Conservation (phyloP, 371 early-diverging fungal genomes). For the Funneliformis caledonium region DNA sequence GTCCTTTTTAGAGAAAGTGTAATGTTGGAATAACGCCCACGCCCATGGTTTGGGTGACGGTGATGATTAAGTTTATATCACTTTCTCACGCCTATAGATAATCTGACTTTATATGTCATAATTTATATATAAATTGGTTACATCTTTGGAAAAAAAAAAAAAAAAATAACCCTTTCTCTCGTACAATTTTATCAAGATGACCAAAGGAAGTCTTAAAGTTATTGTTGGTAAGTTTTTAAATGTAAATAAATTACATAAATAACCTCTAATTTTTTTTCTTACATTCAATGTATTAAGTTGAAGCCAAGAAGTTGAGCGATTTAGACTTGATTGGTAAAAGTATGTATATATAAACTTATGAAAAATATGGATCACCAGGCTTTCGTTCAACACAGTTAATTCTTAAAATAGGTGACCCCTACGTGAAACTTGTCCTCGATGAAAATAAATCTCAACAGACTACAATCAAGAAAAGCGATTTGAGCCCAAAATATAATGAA, state of each 20-base stretch:
- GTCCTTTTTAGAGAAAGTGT: too few species aligned
- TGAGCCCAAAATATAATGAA: slow-evolving; percentile 32
- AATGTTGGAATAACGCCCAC: too few species aligned
- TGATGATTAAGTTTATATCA: too few species aligned
- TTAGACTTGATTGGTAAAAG: slow-evolving; percentile 16
- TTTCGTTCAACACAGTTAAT: background rate
- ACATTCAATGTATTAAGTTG: background rate
- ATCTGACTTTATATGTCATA: too few species aligned
- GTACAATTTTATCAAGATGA: background rate
- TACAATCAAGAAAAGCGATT: slow-evolving; percentile 1
- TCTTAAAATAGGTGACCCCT: slow-evolving; percentile 23
- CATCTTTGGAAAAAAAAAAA: background rate
- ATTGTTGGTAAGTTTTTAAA: slow-evolving; percentile 6
- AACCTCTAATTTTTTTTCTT: background rate
- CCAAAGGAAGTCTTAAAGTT: slow-evolving; percentile 20
- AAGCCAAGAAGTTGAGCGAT: slow-evolving; percentile 25
- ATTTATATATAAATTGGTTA: background rate
- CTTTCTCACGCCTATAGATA: too few species aligned
- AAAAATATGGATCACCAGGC: too few species aligned
- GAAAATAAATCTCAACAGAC: slow-evolving; percentile 18
- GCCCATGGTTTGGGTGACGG: too few species aligned
- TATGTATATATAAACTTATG: background rate
- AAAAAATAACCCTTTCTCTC: background rate
- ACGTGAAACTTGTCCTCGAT: slow-evolving; percentile 21
- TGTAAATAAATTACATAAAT: background rate